Evolutionary conservation across 495 filamentous ascomycete genomes (phyloP), one percentile per base, ranked within the genome.

Genomic region (Penicillium cinerascens): DNA sequence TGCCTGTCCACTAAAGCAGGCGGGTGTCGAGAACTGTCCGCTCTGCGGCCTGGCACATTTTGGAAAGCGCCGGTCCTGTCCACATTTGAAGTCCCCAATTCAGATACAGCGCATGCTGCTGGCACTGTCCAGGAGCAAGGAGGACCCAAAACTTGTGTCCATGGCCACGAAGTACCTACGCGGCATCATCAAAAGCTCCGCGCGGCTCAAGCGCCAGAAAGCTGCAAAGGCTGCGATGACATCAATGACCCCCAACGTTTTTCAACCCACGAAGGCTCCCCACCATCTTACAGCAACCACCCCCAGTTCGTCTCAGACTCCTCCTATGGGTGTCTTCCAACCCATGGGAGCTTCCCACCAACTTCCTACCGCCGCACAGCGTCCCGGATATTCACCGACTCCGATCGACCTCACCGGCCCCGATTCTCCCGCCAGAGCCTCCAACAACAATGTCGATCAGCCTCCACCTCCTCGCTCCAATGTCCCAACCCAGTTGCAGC

Each of bases 41-140:
- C 73, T 89, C 3, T 91, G 87, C 56, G 84, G 85, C 9, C 67
- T 85, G 21, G 83, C 87, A 4, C 87, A 91, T 55, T 83, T 70
- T 51, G 83, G 84, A 16, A 42, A 61, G 23, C 55, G 58, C 1
- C 76, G 82, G 6, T 70, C 68, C 20, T 91, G 87, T 55, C 80
- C 86, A 3, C 80, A 86, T 54, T 67, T 89, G 17, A 63, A 71
- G 18, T 80, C 76, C 1, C 75, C 80, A 37, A 71, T 67, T 7
- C 84, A 87, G 46, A 70, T 89, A 8, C 59, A 65, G 20, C 59
- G 66, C 4, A 86, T 91, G 84, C 49, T 88, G 7, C 73, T 78
- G 16, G 77, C 83, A 0, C 56, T 91, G 11, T 78, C 78, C 51
- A 46, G 70, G 17, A 85, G 80, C 50, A 73, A 68, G 0, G 87